Percentiles rank a stretch among this genome's conserved stretches.
phyloP scores from a whole-genome alignment of 108 stramenopile genomes.

The Seminavis robusta region DNA sequence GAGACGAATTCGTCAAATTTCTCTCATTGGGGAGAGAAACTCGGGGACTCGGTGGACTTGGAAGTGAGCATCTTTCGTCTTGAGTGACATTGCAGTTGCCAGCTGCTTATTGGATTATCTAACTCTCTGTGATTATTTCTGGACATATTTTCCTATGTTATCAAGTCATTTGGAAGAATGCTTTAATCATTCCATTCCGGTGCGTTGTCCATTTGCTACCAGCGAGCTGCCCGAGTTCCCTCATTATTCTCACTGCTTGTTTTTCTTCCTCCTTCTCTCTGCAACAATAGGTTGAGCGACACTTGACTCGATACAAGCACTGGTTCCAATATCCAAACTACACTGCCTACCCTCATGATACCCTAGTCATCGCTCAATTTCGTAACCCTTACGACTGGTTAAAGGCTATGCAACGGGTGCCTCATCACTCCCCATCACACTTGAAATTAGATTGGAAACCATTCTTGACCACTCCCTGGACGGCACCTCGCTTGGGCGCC shows the following conservation, averaged over 20 bases:
- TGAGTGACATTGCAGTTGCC: not conserved
- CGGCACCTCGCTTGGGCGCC: conserved; percentile 65
- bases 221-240: not conserved
- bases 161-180: conserved; percentile 48
- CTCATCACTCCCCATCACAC: conserved; percentile 53
- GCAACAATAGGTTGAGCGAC: conserved; percentile 18
- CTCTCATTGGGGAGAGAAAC: conserved; percentile 79
- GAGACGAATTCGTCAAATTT: conserved; percentile 59
- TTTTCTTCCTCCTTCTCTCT: no score
- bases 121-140: not conserved
- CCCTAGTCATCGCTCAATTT: conserved; percentile 79
- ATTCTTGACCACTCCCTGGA: conserved; percentile 76
- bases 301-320: conserved; percentile 83
- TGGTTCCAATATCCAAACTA: conserved; percentile 63
- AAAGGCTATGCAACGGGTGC: conserved; percentile 67
- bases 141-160: conserved; percentile 1
- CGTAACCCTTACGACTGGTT: conserved; percentile 82
- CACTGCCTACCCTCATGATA: conserved; percentile 50
- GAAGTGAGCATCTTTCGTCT: conserved; percentile 39
- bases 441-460: conserved; percentile 56
- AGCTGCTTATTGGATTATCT: not conserved
- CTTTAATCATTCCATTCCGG: conserved; percentile 54
- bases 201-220: conserved; percentile 2
- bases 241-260: not conserved
- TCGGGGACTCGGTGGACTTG: conserved; percentile 85